phyloP scores from a whole-genome alignment of 768 basidiomycete genomes.

The Phlegmacium glaucopus region DNA sequence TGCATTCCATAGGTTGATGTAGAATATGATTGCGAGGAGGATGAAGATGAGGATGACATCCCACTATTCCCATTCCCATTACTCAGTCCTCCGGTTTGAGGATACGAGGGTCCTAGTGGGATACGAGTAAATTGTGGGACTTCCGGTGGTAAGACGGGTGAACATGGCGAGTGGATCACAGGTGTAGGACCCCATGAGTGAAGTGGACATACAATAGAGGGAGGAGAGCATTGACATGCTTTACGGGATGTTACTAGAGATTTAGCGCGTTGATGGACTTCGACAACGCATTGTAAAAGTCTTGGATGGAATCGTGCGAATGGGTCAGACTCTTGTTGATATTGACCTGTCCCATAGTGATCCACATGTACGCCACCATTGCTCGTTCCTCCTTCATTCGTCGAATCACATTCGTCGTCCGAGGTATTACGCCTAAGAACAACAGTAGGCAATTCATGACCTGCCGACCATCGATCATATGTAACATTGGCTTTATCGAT shows the following conservation, averaged over 20 bases:
- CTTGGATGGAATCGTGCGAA: constrained; percentile 39
- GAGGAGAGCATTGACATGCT: constrained; percentile 38
- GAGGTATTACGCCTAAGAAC: constrained; percentile 36
- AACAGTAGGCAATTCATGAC: constrained; percentile 41
- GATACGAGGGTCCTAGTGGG: constrained; percentile 2
- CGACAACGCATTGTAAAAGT: constrained; percentile 44
- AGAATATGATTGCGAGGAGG: constrained; percentile 4
- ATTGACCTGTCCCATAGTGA: constrained; percentile 10
- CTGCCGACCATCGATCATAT: constrained; percentile 43
- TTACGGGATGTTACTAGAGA: constrained; percentile 41
- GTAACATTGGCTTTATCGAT: constrained; percentile 49
- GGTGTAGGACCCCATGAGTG: constrained; percentile 45
- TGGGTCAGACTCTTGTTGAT: constrained; percentile 29
- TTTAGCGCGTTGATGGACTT: constrained; percentile 43
- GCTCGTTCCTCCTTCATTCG: constrained; percentile 9
- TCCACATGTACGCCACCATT: constrained; percentile 6
- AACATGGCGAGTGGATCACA: constrained; percentile 20
- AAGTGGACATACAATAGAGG: constrained; percentile 30
- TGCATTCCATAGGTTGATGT: constrained; percentile 7
- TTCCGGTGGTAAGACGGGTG: constrained; percentile 38
- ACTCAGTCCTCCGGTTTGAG: not conserved
- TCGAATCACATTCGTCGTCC: constrained; percentile 21
- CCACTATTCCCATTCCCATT: not conserved
- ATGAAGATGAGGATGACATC: constrained; percentile 1
- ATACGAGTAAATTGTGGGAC: constrained; percentile 6